Evolutionary conservation across 1,284 basidiomycete species (phyloP), one percentile per base, ranked within the genome.

Genomic region (Xerocomus minutiporus): DNA sequence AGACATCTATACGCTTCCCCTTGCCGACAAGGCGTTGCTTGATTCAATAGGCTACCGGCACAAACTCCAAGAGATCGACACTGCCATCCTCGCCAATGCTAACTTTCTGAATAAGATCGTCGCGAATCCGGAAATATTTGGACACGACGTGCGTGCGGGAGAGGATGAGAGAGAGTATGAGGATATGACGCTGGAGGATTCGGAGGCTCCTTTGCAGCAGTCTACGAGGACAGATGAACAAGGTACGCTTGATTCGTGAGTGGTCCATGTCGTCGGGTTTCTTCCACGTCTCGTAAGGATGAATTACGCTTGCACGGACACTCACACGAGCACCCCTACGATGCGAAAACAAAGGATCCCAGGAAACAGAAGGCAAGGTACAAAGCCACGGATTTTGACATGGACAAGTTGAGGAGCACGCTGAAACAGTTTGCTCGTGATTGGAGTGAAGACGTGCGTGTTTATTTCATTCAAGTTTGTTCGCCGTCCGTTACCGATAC

Each of bases 401-500:
- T 88, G 82, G 88, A 96, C 69, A 95, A 95, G 64, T 74, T 97
- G 26, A 75, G 91, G 53, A 93, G 90, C 63, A 95, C 92, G 0
- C 71, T 97, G 38, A 91, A 94, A 63, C 92, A 94, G 60, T 86
- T 95, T 51, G 93, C 93, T 8, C 80, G 93, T 12, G 93, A 96
- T 63, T 97, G 93, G 93, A 89, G 88, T 52, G 78, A 75, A 57
- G 84, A 91, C 75, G 88, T 88, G 50, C n/a, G 67, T 61, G 23
- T 45, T 34, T 51, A 15, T 12, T 15, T 28, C n/a, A 32, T 54
- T n/a, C n/a, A 23, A 13, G 36, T 39, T 50, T 34, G n/a, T 26
- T 48, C 5, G 29, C 25, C 45, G 8, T 41, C 9, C 32, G 17
- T 29, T 39, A 50, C 17, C 34, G 43, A 56, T 41, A 17, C 41